phyloP scores from a whole-genome alignment of 225 moss, liverwort and hornwort species.

The Marchantia paleacea region DNA sequence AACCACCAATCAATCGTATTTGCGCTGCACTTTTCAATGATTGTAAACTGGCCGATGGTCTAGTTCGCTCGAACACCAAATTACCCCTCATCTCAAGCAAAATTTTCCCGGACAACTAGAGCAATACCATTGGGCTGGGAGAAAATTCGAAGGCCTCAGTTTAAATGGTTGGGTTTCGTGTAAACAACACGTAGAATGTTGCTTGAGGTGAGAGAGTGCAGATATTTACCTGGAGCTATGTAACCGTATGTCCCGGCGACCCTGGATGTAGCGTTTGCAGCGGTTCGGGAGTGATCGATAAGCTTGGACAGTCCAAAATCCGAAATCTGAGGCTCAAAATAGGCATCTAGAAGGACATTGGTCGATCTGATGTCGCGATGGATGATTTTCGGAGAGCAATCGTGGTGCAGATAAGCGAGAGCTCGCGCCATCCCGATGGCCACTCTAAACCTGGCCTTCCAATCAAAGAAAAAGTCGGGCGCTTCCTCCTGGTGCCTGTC shows the following conservation, averaged over 20 bases:
- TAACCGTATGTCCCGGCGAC: constrained; percentile 21
- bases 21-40: no score
- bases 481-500: constrained; percentile 2
- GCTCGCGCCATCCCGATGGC: constrained; percentile 15
- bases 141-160: no score
- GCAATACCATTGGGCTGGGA: no score
- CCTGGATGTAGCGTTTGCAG: background rate
- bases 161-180: no score
- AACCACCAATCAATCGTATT: no score
- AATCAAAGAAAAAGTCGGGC: constrained; percentile 16
- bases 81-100: no score
- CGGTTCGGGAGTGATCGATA: constrained; percentile 1
- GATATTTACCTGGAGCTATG: constrained; percentile 26
- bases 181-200: no score
- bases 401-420: constrained; percentile 26
- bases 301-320: constrained; percentile 28
- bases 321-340: constrained; percentile 23
- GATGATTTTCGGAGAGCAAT: constrained; percentile 16
- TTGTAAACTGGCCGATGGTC: no score
- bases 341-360: constrained; percentile 12
- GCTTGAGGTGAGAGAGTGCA: no score
- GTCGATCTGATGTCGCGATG: constrained; percentile 12
- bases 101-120: no score
- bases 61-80: no score
- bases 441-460: constrained; percentile 22